Evolutionary conservation across 169 alveolate species (phyloP), one percentile per base, ranked within the genome.

Genomic region (Eimeria falciformis): DNA sequence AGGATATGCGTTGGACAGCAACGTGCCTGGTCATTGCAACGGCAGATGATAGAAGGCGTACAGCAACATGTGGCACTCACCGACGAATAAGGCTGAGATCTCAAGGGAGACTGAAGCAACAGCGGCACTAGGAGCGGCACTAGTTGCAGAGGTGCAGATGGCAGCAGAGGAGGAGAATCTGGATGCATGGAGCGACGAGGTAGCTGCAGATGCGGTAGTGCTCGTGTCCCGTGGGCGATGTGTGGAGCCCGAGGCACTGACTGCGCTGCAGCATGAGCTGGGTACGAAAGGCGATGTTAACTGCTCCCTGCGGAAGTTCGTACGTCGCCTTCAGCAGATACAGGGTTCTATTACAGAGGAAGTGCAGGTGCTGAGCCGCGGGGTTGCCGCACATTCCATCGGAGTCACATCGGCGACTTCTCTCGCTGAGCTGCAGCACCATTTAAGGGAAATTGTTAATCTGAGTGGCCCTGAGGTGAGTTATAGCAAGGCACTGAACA

Each of bases 391-490:
- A 29, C 89, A 79, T 55, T 53, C 75, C 14, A 33, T 29, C 3
- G 89, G 89, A 37, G 75, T 55, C 23, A 79, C 89, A 6, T 79
- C 89, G 50, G 89, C 89, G 9, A 79, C 23, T 53, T 50, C 89
- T 29, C 55, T 79, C 6, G 89, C 75, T 7, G 89, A 79, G 89
- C 56, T 79, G 73, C 89, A 79, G 75, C 89, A 79, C 23, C 89
- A 79, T 65, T 11, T 79, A 43, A 79, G 21, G 50, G 89, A 79
- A 45, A 79, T 79, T 55, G 73, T 79, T 62, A 73, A 79, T 12
- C 89, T 79, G 3, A 79, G 89, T 23, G 89, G 89, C 23, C 89
- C 89, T 18, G 89, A 79, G 73, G 89, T 79, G 33, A 79, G 75
- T 33, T 1, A 27, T 21, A 77, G 65, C 68, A 53, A 53, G n/a